Evolutionary conservation across 208 protist species (phyloP).

Genomic region (Balamuthia mandrillaris): DNA sequence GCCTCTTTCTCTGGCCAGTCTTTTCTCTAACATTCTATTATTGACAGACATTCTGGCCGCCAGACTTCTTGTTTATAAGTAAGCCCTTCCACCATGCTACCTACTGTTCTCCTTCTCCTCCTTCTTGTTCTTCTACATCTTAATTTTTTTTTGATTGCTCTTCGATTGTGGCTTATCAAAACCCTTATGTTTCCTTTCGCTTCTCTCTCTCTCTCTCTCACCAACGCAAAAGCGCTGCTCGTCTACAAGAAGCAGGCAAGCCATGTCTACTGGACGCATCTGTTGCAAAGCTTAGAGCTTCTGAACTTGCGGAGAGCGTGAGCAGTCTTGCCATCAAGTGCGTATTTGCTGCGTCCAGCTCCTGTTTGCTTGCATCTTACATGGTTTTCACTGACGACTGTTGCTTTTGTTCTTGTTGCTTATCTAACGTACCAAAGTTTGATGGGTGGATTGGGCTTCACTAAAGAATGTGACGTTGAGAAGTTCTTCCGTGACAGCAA

Average conservation of each 20-base stretch:
- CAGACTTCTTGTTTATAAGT: slow-evolving; percentile 58
- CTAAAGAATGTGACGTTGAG: slow-evolving; percentile 87
- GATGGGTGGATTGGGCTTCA: slow-evolving; percentile 92
- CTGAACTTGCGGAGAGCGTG: slow-evolving; percentile 51
- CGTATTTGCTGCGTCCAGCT: background rate
- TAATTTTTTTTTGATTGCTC: too few species aligned
- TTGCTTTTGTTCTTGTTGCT: slow-evolving; percentile 75
- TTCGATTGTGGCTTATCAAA: too few species aligned
- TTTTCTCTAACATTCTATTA: too few species aligned
- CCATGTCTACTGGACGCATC: slow-evolving; percentile 88
- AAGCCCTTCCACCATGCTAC: too few species aligned
- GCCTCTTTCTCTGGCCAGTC: too few species aligned
- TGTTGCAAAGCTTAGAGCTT: slow-evolving; percentile 90
- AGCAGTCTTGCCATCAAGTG: background rate
- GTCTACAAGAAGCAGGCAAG: slow-evolving; percentile 78
- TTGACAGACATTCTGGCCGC: slow-evolving; percentile 46
- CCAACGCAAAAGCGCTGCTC: too few species aligned
- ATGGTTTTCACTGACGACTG: too few species aligned
- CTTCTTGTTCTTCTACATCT: too few species aligned
- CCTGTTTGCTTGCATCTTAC: too few species aligned
- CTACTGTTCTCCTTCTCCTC: too few species aligned
- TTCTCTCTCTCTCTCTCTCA: too few species aligned
- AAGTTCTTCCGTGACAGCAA: slow-evolving; percentile 87
- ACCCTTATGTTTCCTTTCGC: too few species aligned
- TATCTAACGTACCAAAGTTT: slow-evolving; percentile 84